These are phyloP conservation scores for Aspergillus sp. DNA, from an alignment of 2,329 filamentous ascomycete genomes.

Conservation along the genomic window DNA sequence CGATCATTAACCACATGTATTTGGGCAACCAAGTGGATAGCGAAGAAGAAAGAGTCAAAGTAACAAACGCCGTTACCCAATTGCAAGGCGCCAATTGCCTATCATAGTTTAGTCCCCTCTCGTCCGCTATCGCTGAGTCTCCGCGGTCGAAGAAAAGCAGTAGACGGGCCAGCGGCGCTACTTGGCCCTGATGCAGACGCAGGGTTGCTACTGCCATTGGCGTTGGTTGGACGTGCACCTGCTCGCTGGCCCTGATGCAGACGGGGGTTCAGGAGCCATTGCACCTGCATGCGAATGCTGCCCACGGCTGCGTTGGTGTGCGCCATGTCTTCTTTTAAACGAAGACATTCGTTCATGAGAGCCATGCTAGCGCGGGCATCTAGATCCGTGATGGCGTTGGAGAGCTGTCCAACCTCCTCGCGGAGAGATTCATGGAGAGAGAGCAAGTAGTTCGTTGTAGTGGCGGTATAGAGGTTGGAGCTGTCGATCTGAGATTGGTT, in stretches of 20 bases:
- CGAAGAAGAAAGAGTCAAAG: not conserved
- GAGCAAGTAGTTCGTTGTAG: conserved; percentile 57
- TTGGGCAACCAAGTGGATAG: not conserved
- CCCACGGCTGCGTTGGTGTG: conserved; percentile 63
- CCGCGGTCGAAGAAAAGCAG: conserved; percentile 32
- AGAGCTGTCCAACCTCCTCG: conserved; percentile 59
- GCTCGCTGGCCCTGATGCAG: conserved; percentile 48
- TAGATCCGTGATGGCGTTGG: conserved; percentile 58
- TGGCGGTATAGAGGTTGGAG: conserved; percentile 36
- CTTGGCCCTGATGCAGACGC: conserved; percentile 32
- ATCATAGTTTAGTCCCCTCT: conserved; percentile 44
- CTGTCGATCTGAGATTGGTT: conserved; percentile 21
- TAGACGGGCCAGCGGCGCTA: conserved; percentile 23
- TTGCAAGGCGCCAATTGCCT: too few relatives aligned
- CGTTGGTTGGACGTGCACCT: conserved; percentile 23
- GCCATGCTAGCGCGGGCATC: conserved; percentile 65
- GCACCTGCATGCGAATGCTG: conserved; percentile 61
- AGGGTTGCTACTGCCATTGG: conserved; percentile 19
- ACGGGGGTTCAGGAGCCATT: conserved; percentile 63
- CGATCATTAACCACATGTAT: not conserved
- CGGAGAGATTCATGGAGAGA: conserved; percentile 63
- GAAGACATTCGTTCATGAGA: conserved; percentile 63
- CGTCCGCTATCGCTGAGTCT: conserved; percentile 44
- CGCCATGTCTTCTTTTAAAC: conserved; percentile 63
- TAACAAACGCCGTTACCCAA: not conserved